Percentiles rank a stretch among this genome's conserved stretches.
Conservation (phyloP, 2,329 filamentous ascomycete genomes). For the Dactylonectria macrodidyma region DNA sequence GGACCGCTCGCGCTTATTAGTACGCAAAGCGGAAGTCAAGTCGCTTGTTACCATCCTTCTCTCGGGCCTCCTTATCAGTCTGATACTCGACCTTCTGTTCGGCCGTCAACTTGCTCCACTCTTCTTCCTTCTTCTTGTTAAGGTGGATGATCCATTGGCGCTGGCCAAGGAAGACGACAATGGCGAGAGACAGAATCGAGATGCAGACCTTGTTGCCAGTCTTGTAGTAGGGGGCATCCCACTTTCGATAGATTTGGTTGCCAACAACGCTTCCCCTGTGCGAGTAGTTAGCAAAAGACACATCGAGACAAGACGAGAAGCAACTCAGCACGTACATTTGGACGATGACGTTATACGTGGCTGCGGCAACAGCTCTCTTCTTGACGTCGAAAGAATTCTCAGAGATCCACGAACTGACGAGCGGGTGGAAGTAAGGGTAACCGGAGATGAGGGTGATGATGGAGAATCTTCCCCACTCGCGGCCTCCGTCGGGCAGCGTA, state of each 20-base stretch:
- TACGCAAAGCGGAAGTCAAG: constrained; percentile 68
- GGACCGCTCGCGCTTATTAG: constrained; percentile 32
- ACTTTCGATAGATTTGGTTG: constrained; percentile 64
- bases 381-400: constrained; percentile 66
- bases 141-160: constrained; percentile 59
- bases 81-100: constrained; percentile 64
- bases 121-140: constrained; percentile 64
- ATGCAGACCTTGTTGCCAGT: constrained; percentile 71
- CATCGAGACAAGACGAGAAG: accelerated
- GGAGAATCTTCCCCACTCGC: constrained; percentile 67
- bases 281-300: constrained; percentile 13
- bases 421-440: constrained; percentile 72
- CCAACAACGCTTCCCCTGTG: constrained; percentile 57
- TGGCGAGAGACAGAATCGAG: constrained; percentile 63
- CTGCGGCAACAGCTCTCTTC: constrained; percentile 63
- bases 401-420: constrained; percentile 65
- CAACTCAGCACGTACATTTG: constrained; percentile 51
- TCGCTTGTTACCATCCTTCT: constrained; percentile 64
- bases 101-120: constrained; percentile 61
- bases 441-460: constrained; percentile 68
- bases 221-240: constrained; percentile 70
- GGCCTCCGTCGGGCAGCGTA: constrained; percentile 62
- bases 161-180: constrained; percentile 66
- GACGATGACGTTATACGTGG: constrained; percentile 64
- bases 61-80: constrained; percentile 58